phyloP scores from a whole-genome alignment of 805 yeast species.

The Yarrowia sp. region DNA sequence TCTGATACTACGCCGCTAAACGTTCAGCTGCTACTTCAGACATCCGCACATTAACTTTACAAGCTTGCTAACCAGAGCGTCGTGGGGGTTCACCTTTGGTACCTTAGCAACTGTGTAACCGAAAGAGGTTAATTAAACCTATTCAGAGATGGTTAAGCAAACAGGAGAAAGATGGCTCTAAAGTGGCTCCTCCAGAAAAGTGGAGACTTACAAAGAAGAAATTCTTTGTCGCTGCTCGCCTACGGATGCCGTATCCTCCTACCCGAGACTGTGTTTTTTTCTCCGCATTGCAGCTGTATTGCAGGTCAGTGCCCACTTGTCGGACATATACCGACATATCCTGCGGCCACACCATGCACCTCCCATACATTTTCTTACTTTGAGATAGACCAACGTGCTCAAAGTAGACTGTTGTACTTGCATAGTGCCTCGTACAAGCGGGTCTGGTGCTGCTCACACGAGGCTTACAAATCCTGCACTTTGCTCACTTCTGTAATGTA shows the following conservation, averaged over 20 bases:
- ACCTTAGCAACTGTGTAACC: neutral
- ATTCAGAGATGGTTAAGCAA: neutral
- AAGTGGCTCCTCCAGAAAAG: neutral
- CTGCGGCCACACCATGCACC: neutral
- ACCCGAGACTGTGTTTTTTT: neutral
- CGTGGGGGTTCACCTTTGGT: neutral
- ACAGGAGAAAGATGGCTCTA: neutral
- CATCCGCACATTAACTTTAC: neutral
- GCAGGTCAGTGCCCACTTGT: neutral
- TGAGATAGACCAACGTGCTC: neutral
- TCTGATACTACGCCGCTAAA: neutral
- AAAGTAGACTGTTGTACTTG: neutral
- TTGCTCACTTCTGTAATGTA: neutral
- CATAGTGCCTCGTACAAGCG: neutral
- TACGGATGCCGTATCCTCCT: neutral
- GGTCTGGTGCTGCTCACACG: neutral
- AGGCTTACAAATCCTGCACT: constrained; percentile 2
- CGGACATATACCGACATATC: neutral
- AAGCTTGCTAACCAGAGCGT: neutral
- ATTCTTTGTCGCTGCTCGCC: neutral
- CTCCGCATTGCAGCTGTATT: neutral
- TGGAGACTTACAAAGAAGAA: neutral
- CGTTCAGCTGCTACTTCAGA: neutral
- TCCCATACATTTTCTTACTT: neutral
- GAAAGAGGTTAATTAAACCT: constrained; percentile 7